Evolutionary conservation across 2,329 filamentous ascomycete genomes (phyloP).

Genomic region (Ophiostoma ips): DNA sequence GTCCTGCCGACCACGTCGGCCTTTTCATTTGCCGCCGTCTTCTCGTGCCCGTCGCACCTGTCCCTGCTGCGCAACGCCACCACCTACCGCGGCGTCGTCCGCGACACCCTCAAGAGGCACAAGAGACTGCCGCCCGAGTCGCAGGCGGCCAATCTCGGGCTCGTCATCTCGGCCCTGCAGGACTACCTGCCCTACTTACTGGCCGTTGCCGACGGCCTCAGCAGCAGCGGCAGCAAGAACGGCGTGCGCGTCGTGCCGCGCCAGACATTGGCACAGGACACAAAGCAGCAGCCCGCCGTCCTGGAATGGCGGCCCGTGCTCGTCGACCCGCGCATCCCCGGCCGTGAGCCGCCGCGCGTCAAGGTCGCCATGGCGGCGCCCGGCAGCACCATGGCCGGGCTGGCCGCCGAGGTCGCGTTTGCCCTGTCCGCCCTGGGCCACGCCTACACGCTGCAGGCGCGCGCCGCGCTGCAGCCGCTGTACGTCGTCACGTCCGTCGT

Average conservation of each 20-base stretch:
- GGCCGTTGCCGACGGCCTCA: conserved; percentile 59
- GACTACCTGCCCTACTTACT: conserved; percentile 76
- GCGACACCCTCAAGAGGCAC: conserved; percentile 74
- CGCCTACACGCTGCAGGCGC: conserved; percentile 57
- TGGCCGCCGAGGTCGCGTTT: conserved; percentile 78
- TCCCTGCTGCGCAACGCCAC: conserved; percentile 74
- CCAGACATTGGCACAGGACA: neutral
- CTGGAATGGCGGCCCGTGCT: conserved; percentile 82
- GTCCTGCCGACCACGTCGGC: conserved; percentile 78
- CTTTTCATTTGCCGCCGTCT: conserved; percentile 65
- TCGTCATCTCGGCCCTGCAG: conserved; percentile 54
- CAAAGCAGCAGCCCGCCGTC: neutral
- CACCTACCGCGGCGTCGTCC: conserved; percentile 69
- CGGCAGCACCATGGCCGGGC: conserved; percentile 19
- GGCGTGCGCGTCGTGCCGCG: conserved; percentile 16
- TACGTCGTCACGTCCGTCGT: conserved; percentile 51
- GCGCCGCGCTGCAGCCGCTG: conserved; percentile 57
- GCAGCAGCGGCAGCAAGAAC: neutral
- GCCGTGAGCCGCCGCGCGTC: conserved; percentile 47
- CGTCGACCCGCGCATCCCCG: conserved; percentile 45
- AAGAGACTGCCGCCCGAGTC: conserved; percentile 67
- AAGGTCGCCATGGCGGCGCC: conserved; percentile 32
- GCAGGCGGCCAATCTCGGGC: conserved; percentile 55
- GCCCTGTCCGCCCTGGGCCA: conserved; percentile 63
- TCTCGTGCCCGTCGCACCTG: conserved; percentile 71